Evolutionary conservation across 2,329 filamentous ascomycete genomes (phyloP).

Genomic region (Pyrenophora tritici-repentis): DNA sequence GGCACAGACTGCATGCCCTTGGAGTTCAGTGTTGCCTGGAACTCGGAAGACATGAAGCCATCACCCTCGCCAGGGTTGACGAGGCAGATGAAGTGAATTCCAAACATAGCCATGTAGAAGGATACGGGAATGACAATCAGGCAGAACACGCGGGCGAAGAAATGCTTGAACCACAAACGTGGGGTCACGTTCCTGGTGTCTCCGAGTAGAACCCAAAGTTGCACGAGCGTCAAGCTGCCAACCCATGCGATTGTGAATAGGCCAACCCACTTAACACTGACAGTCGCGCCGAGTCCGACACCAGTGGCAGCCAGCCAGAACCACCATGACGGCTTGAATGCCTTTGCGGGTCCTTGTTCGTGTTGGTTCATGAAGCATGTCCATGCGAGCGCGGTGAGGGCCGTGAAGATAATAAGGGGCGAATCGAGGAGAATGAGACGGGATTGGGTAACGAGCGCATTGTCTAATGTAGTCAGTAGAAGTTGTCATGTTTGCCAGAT

Average conservation of each 20-base stretch:
- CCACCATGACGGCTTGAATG: constrained; percentile 93
- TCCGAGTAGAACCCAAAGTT: constrained; percentile 93
- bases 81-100: constrained; percentile 91
- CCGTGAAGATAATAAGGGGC: constrained; percentile 89
- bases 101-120: constrained; percentile 98
- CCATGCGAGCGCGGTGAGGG: constrained; percentile 87
- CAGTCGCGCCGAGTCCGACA: constrained; percentile 83
- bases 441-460: constrained; percentile 92
- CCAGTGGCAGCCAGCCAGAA: constrained; percentile 93
- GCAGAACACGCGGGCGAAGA: constrained; percentile 88
- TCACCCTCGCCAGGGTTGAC: constrained; percentile 96
- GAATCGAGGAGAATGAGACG: constrained; percentile 95
- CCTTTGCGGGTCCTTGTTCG: constrained; percentile 84
- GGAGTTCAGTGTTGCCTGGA: constrained; percentile 94
- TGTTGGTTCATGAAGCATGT: constrained; percentile 96
- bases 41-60: constrained; percentile 99
- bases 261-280: constrained; percentile 98
- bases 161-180: constrained; percentile 89
- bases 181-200: constrained; percentile 85
- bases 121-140: constrained; percentile 84
- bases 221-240: constrained; percentile 83
- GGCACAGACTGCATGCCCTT: constrained; percentile 96
- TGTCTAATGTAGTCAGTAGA: constrained; percentile 66
- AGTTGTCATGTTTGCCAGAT: not conserved
- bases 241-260: constrained; percentile 99